Base-by-base conservation (phyloP, 352 stramenopile species). In the Pythium monospermum region DNA sequence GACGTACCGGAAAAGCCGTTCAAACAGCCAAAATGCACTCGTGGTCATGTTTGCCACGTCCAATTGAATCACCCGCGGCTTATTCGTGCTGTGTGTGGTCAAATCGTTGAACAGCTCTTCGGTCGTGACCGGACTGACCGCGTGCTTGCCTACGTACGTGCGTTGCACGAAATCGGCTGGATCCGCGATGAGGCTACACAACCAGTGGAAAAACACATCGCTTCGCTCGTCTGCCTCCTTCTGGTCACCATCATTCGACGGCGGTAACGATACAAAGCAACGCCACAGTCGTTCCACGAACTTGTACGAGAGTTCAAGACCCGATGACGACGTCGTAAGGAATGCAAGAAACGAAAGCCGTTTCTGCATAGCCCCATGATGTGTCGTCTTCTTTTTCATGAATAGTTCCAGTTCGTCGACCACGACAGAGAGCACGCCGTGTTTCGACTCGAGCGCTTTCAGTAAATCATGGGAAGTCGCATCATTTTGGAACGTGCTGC, bases 201-300 rank as follows among this genome's bases (percentile, higher is more conserved):
- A 69, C 83, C 83, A 94, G 25, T 73, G 57, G 62, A 89, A 94
- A 48, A 91, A 92, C 11, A 80, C 59, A 13, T 87, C 57, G n/a
- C n/a, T n/a, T n/a, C n/a, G n/a, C n/a, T n/a, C n/a, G n/a, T n/a
- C n/a, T n/a, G n/a, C n/a, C n/a, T n/a, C n/a, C n/a, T n/a, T n/a
- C n/a, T n/a, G n/a, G n/a, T n/a, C n/a, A n/a, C n/a, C n/a, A n/a
- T n/a, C n/a, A n/a, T 35, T 35, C 30, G 30, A 35, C 30, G 30
- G 7, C n/a, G n/a, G 6, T 54, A 57, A 42, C 73, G 71, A 46
- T 72, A 61, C 21, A 57, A 46, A 0, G 57, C 70, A 31, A 44
- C 38, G 42, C 77, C 72, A 91, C 18, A 93, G 49, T 35, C 76
- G 60, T 22, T 71, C 66, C 5, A 91, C 62, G 38, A 81, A 55